Evolutionary conservation across 164 flowering plant species (phyloP).

Genomic region (Nelumbo lutea): DNA sequence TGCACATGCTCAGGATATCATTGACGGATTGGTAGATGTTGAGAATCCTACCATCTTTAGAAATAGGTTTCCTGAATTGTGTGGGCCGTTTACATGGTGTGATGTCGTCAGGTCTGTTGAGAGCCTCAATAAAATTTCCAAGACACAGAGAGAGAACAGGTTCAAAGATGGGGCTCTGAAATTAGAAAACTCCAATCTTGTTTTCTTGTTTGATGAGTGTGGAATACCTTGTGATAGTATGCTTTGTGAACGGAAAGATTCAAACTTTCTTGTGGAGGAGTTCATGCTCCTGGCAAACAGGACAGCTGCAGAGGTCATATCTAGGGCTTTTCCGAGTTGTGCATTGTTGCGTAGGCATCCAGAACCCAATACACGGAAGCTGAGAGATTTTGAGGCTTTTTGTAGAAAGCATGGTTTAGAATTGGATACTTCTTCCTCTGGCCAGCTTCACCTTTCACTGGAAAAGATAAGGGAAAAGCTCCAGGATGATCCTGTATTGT

Average conservation of each 20-base stretch:
- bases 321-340: conserved; percentile 72
- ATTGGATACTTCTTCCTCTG: conserved; percentile 73
- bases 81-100: conserved; percentile 59
- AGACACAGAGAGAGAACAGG: conserved; percentile 49
- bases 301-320: conserved; percentile 82
- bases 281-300: conserved; percentile 90
- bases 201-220: conserved; percentile 59
- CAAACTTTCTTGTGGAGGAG: conserved; percentile 86
- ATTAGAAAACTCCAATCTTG: conserved; percentile 59
- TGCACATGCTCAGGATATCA: conserved; percentile 70
- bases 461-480: conserved; percentile 52
- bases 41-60: conserved; percentile 10
- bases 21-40: conserved; percentile 44
- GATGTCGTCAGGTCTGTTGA: conserved; percentile 59
- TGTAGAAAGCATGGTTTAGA: conserved; percentile 72
- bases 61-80: conserved; percentile 38
- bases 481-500: conserved; percentile 58
- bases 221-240: conserved; percentile 67
- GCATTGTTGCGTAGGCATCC: conserved; percentile 91
- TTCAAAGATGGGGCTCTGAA: conserved; percentile 63
- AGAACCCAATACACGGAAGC: conserved; percentile 71
- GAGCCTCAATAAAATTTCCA: conserved; percentile 55
- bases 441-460: conserved; percentile 59
- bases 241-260: conserved; percentile 39
- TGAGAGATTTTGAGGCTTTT: conserved; percentile 76